These are phyloP conservation scores for Clarireedia homoeocarpa DNA, from an alignment of 2,329 filamentous ascomycete genomes.

Conservation along the genomic window DNA sequence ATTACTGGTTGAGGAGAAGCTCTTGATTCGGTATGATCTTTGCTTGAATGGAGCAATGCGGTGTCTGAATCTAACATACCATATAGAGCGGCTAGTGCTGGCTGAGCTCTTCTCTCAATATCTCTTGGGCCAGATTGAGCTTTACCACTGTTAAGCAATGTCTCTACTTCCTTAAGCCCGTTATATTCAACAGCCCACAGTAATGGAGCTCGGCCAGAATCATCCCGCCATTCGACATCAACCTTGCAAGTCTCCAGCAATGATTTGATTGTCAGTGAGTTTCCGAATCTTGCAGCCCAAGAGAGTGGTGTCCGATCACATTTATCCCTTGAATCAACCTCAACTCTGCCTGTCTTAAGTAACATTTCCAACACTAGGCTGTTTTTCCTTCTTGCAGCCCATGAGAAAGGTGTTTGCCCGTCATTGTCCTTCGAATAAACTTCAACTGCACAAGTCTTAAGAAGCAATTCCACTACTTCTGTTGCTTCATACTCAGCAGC, in stretches of 20 bases:
- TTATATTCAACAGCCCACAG: conserved; percentile 4
- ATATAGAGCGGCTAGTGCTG: no score
- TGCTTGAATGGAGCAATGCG: no score
- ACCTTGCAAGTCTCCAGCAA: neutral
- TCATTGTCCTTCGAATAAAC: neutral
- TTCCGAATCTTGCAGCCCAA: neutral
- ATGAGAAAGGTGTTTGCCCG: neutral
- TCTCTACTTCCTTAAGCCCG: conserved; percentile 3
- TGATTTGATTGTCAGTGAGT: neutral
- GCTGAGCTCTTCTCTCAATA: neutral
- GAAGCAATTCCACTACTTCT: neutral
- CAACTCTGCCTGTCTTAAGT: neutral
- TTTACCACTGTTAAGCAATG: neutral
- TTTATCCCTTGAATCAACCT: conserved; percentile 11
- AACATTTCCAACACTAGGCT: conserved; percentile 8
- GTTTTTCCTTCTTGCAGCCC: conserved; percentile 5
- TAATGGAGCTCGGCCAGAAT: neutral
- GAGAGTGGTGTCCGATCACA: conserved; percentile 15
- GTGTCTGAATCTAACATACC: no score
- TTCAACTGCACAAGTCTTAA: neutral
- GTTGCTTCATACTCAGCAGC: neutral
- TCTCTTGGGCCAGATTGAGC: conserved; percentile 7
- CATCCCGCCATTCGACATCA: neutral
- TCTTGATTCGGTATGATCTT: no score
- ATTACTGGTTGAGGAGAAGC: no score